Evolutionary conservation across 73 alveolate species (phyloP), one percentile per base, ranked within the genome.

Genomic region (Paramecium pentaurelia): DNA sequence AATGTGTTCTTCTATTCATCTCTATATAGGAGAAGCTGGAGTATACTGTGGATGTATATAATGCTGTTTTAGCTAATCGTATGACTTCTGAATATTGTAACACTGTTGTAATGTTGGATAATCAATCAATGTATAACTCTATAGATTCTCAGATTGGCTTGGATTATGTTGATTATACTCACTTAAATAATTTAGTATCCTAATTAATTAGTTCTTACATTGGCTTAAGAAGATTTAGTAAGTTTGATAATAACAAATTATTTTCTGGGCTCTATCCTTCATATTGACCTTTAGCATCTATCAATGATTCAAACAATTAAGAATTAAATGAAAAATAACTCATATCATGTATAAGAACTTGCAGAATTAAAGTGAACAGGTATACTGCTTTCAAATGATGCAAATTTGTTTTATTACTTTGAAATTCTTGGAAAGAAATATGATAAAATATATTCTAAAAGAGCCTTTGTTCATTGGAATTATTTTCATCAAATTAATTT

Each of bases 381-480:
- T 20, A 58, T 25, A 18, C 9, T 58, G 10, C 32, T 58, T 20
- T 58, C 73, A 20, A 58, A 58, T 58, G 73, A 58, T 25, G 32
- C 73, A 12, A 7, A 6, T 11, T 18, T 58, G 25, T 58, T 6
- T 32, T 11, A 58, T 20, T 18, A 58, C 25, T 58, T 58, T 20
- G 73, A 58, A 4, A 12, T 20, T 1, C 32, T 58, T 18, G 73
- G 73, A 6, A 20, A 20, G 25, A 58, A 58, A 16, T 58, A 58
- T 86, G 94, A 92, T 86, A 20, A 20, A 30, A 7, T 92, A 0
- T 92, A 86, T 92, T 84, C 14, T 6, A 92, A 92, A 92, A 32
- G 92, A 45, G 94, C 95, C 8, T 92, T 86, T 58, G 86, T 86
- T 47, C 95, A 92, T 92, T 92, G 84, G 77, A 34, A 34, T 34